phyloP scores from a whole-genome alignment of 768 basidiomycete genomes.

The Megacollybia marginata region DNA sequence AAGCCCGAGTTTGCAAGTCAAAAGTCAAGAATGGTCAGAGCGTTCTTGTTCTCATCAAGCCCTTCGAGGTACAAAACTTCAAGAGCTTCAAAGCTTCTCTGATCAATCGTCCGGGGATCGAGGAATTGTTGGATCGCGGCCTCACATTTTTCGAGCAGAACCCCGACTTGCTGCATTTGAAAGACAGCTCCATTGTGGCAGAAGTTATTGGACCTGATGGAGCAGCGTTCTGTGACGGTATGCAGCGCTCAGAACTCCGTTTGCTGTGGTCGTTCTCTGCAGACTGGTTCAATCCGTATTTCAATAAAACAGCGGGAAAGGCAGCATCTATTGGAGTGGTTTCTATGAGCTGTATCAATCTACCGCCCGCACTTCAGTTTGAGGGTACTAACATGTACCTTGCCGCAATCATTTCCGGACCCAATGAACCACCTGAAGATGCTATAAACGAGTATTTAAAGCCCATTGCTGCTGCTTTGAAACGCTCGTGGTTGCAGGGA shows the following conservation, averaged over 20 bases:
- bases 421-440: conserved; percentile 19
- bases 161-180: conserved; percentile 16
- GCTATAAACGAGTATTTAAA: conserved; percentile 25
- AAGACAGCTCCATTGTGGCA: conserved; percentile 16
- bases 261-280: conserved; percentile 22
- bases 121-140: not conserved
- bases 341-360: conserved; percentile 25
- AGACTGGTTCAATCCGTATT: conserved; percentile 31
- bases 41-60: not conserved
- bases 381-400: conserved; percentile 29
- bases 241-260: conserved; percentile 14
- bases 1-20: not conserved
- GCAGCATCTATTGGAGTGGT: conserved; percentile 17
- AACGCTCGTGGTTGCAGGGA: conserved; percentile 14
- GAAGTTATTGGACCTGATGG: conserved; percentile 19
- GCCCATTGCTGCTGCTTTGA: conserved; percentile 25
- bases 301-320: conserved; percentile 21
- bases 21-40: not conserved
- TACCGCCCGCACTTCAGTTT: conserved; percentile 23
- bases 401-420: conserved; percentile 24
- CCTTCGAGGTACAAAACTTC: not conserved
- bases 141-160: not conserved
- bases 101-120: not conserved
- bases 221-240: conserved; percentile 11
- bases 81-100: not conserved